phyloP scores from a whole-genome alignment of 169 alveolate species.

The Cytauxzoon felis region DNA sequence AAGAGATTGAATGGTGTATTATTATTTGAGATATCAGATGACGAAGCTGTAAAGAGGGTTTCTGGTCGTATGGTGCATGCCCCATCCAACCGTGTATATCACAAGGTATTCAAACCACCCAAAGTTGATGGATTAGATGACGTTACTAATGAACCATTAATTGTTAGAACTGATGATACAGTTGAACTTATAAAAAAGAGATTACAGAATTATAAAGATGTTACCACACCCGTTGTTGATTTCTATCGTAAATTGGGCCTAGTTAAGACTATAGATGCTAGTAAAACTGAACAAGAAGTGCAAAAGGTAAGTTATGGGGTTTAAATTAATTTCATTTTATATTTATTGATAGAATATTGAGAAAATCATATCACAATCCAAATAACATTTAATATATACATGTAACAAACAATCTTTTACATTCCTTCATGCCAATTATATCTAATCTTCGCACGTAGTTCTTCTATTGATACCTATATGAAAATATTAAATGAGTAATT shows the following conservation, averaged over 20 bases:
- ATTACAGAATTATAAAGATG: conserved; percentile 63
- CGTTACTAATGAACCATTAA: conserved; percentile 75
- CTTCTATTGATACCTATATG: conserved; percentile 53
- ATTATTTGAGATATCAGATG: conserved; percentile 85
- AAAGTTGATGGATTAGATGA: conserved; percentile 82
- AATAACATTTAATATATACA: background rate
- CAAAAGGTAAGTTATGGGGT: conserved; percentile 43
- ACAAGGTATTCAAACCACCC: conserved; percentile 89
- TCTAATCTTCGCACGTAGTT: conserved; percentile 36
- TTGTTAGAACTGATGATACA: conserved; percentile 61
- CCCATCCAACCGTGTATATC: conserved; percentile 92
- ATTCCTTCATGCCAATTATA: conserved; percentile 36
- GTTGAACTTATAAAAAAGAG: conserved; percentile 66
- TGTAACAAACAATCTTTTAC: background rate
- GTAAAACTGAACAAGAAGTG: conserved; percentile 52
- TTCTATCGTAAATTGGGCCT: conserved; percentile 61
- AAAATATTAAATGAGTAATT: background rate
- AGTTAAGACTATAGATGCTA: conserved; percentile 62
- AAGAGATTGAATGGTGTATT: conserved; percentile 77
- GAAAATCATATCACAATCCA: conserved; percentile 3
- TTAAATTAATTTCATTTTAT: too few relatives aligned
- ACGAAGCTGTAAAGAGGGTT: conserved; percentile 83
- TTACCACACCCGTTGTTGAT: conserved; percentile 64
- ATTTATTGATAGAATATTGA: conserved; percentile 3
- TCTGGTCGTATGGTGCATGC: conserved; percentile 89